A percentile compares a stretch with the other conserved stretches of the same genome.
Evolutionary conservation across 345 rosid genomes (phyloP).

Genomic region (Punica granatum): DNA sequence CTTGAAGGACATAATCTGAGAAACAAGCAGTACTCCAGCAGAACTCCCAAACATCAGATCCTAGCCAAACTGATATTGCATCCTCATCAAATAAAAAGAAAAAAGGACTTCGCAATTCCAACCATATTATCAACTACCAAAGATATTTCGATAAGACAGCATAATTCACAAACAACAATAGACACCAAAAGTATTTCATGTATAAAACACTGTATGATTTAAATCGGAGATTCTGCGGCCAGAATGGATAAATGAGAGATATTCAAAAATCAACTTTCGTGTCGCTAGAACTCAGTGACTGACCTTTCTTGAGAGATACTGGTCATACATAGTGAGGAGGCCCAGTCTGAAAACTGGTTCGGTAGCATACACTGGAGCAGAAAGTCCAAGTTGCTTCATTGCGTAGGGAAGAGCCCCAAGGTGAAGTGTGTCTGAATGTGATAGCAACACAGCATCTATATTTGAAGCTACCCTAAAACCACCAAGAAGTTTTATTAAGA

Average conservation of each 20-base stretch:
- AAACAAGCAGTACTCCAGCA: not conserved
- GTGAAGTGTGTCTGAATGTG: conserved; percentile 86
- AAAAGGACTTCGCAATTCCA: not conserved
- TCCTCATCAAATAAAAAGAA: not conserved
- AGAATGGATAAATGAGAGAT: too few species aligned
- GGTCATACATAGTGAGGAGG: conserved; percentile 93
- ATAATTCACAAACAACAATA: not conserved
- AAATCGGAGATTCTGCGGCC: too few species aligned
- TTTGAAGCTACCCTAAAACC: conserved; percentile 64
- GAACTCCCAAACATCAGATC: not conserved
- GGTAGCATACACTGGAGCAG: conserved; percentile 78
- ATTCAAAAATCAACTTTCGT: not conserved
- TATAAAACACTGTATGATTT: not conserved
- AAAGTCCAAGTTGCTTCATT: conserved; percentile 74
- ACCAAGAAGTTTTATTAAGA: not conserved
- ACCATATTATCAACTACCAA: not conserved
- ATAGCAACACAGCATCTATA: conserved; percentile 77
- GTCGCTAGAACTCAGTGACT: not conserved
- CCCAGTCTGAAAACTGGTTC: conserved; percentile 83
- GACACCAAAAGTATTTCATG: not conserved
- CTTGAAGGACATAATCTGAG: not conserved
- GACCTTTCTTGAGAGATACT: conserved; percentile 82
- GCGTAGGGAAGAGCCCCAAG: conserved; percentile 96
- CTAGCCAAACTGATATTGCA: not conserved
- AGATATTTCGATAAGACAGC: not conserved